phyloP scores from a whole-genome alignment of 1,139 yeast species.

The Protomyces gravidus region DNA sequence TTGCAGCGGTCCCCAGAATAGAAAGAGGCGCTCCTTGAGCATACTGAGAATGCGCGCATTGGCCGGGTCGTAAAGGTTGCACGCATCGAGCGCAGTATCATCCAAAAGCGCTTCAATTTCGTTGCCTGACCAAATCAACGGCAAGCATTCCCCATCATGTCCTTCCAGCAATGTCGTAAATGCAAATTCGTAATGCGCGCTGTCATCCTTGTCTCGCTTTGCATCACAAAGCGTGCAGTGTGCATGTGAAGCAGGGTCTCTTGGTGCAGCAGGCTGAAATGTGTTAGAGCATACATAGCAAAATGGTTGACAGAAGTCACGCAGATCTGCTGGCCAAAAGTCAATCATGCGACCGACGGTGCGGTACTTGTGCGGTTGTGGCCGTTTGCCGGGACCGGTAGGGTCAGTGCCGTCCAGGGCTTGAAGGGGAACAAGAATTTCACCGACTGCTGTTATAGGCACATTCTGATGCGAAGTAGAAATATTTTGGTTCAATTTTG shows the following conservation, averaged over 20 bases:
- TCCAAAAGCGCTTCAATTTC: constrained; percentile 23
- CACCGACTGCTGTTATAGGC: constrained; percentile 28
- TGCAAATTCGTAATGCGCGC: constrained; percentile 17
- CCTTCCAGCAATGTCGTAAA: constrained; percentile 29
- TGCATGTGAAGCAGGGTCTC: neutral
- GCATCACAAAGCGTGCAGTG: constrained; percentile 10
- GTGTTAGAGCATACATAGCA: constrained; percentile 28
- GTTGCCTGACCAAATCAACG: constrained; percentile 29
- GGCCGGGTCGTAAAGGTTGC: constrained; percentile 14
- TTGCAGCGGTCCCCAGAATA: constrained; percentile 27
- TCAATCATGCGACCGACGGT: constrained; percentile 28
- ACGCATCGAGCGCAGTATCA: constrained; percentile 16
- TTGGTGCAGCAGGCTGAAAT: neutral
- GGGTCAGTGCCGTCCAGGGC: neutral
- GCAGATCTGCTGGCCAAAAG: constrained; percentile 23
- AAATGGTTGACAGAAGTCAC: constrained; percentile 28
- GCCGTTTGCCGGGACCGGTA: constrained; percentile 5
- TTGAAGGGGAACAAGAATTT: constrained; percentile 15
- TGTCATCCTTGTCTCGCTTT: constrained; percentile 5
- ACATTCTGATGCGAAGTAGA: constrained; percentile 22
- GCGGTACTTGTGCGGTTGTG: constrained; percentile 23
- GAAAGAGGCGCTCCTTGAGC: constrained; percentile 22
- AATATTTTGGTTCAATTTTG: constrained; percentile 17
- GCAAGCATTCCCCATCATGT: constrained; percentile 27
- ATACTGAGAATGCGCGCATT: constrained; percentile 8